Percentiles rank a stretch among this genome's conserved stretches.
These are phyloP conservation scores for Trichoderma simmonsii DNA, from an alignment of 2,329 filamentous ascomycete genomes.

Conservation along the genomic window DNA sequence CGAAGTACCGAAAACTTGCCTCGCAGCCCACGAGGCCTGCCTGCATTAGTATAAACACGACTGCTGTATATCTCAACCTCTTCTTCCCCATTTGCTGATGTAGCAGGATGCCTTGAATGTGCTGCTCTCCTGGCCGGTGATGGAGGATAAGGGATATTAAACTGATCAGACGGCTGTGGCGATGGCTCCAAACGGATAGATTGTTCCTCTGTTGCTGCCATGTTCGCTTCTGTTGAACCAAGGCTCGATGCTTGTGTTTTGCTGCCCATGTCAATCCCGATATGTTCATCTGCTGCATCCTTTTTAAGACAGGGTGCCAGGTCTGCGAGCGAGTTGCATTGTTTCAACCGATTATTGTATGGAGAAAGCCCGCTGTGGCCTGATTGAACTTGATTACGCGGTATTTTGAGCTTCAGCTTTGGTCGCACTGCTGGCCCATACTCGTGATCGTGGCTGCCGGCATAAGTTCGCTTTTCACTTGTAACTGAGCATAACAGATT, in stretches of 20 bases:
- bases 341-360: constrained; percentile 29
- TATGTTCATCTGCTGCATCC: neutral
- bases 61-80: constrained; percentile 20
- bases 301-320: constrained; percentile 25
- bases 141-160: constrained; percentile 35
- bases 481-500: neutral
- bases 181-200: constrained; percentile 17
- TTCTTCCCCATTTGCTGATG: constrained; percentile 16
- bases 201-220: constrained; percentile 4
- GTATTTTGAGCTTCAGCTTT: constrained; percentile 34
- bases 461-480: neutral
- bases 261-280: neutral
- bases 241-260: neutral
- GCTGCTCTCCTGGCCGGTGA: constrained; percentile 21
- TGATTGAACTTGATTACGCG: constrained; percentile 23
- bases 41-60: constrained; percentile 4
- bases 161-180: constrained; percentile 32
- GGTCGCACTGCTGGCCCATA: constrained; percentile 25
- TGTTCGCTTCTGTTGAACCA: neutral
- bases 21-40: constrained; percentile 22
- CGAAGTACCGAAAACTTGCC: constrained; percentile 33
- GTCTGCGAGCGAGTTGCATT: constrained; percentile 34
- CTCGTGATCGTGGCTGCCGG: constrained; percentile 3
- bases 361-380: constrained; percentile 20
- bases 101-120: constrained; percentile 16